Conservation (phyloP, 2,329 filamentous ascomycete genomes). For the Sphaerostilbella broomeana region DNA sequence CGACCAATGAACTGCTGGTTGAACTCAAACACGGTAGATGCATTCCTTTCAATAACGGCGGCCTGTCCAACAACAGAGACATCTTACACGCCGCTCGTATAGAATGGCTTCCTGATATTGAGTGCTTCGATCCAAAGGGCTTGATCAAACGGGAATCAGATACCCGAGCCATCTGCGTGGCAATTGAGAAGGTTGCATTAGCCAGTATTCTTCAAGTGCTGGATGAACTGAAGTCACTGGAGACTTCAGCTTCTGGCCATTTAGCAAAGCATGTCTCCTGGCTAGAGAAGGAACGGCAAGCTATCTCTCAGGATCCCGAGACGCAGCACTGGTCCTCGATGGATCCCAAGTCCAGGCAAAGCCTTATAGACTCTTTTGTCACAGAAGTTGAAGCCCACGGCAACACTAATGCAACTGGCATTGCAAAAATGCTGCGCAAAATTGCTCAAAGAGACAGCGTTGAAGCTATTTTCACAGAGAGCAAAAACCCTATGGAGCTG, state of each 20-base stretch:
- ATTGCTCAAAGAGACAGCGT: not conserved
- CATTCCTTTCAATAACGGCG: not conserved
- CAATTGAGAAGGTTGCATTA: not conserved
- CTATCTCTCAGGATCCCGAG: not conserved
- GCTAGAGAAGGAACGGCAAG: constrained; percentile 1
- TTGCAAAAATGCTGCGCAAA: not conserved
- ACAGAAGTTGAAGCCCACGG: not conserved
- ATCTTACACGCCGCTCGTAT: not conserved
- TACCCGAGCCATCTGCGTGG: not conserved
- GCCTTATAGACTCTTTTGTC: too few species aligned
- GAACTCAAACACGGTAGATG: too few species aligned
- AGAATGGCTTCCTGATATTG: constrained; percentile 8
- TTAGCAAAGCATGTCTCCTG: constrained; percentile 4
- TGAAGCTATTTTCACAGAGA: not conserved
- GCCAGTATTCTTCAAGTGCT: constrained; percentile 2
- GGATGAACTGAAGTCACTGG: not conserved
- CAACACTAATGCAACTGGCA: not conserved
- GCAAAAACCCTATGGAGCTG: not conserved
- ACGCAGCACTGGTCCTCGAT: constrained; percentile 3
- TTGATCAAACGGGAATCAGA: not conserved
- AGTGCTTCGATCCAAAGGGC: constrained; percentile 1
- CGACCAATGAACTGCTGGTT: too few species aligned
- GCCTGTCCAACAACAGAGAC: not conserved
- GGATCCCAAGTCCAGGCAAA: not conserved
- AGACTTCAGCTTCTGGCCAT: not conserved